phyloP scores from a whole-genome alignment of 441 rosid species.

The Corymbia citriodora region DNA sequence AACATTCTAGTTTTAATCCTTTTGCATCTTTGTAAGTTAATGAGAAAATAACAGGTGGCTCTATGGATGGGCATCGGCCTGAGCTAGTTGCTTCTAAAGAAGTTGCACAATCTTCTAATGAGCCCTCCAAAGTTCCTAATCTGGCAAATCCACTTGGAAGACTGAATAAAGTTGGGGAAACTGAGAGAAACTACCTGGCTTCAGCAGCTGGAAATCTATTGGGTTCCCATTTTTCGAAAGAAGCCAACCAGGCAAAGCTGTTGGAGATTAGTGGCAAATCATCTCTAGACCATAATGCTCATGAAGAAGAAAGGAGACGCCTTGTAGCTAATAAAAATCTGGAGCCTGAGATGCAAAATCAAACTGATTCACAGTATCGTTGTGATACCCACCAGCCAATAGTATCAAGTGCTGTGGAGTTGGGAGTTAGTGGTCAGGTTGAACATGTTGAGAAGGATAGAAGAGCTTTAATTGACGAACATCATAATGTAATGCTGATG shows the following conservation, averaged over 20 bases:
- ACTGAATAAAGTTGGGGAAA: constrained; percentile 38
- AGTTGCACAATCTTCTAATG: constrained; percentile 41
- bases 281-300: constrained; percentile 21
- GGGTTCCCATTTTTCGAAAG: constrained; percentile 44
- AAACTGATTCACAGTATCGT: constrained; percentile 22
- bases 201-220: constrained; percentile 45
- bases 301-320: constrained; percentile 49
- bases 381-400: constrained; percentile 21
- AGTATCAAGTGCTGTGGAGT: constrained; percentile 23
- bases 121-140: constrained; percentile 40
- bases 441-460: constrained; percentile 31
- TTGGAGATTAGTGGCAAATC: constrained; percentile 40
- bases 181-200: constrained; percentile 25
- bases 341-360: constrained; percentile 45
- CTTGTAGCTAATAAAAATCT: constrained; percentile 30
- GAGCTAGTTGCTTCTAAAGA: constrained; percentile 55
- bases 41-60: constrained; percentile 31
- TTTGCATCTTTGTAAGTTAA: not conserved
- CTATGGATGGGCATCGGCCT: constrained; percentile 48
- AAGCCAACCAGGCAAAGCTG: constrained; percentile 35
- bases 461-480: not conserved
- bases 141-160: constrained; percentile 42
- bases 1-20: not conserved
- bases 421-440: constrained; percentile 19
- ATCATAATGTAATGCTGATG: constrained; percentile 1